Conservation (phyloP, 495 filamentous ascomycete species). For the Neurospora pannonica region DNA sequence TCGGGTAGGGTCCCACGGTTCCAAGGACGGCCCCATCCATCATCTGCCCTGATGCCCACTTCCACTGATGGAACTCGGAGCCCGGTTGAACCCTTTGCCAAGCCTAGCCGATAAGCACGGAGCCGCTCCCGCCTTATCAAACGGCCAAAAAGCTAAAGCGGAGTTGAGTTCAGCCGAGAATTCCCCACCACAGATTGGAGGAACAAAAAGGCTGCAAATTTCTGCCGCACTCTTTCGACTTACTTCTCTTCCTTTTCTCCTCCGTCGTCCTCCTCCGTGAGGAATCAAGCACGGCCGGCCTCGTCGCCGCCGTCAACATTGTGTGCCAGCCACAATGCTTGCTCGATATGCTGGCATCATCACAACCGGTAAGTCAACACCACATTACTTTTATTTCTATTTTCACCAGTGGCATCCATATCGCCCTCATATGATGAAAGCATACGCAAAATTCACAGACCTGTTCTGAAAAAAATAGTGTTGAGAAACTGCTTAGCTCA, state of each 20-base stretch:
- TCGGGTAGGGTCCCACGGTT: neutral
- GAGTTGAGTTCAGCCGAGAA: neutral
- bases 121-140: neutral
- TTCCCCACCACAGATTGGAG: neutral
- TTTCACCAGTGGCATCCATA: neutral
- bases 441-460: conserved; percentile 42
- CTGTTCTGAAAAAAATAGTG: conserved; percentile 45
- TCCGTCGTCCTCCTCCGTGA: neutral
- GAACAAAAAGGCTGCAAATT: neutral
- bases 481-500: conserved; percentile 38
- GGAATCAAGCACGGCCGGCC: neutral
- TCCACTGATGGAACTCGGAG: neutral
- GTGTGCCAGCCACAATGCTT: neutral
- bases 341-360: neutral
- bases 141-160: neutral
- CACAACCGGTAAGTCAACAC: neutral
- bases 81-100: neutral
- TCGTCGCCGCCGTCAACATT: neutral
- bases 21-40: neutral
- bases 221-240: neutral
- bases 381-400: neutral
- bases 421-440: conserved; percentile 34
- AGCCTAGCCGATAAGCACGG: neutral
- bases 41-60: neutral
- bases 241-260: neutral